Percentiles rank a stretch among this genome's conserved stretches.
phyloP scores from a whole-genome alignment of 2,329 filamentous ascomycete species.

The Truncatella angustata region DNA sequence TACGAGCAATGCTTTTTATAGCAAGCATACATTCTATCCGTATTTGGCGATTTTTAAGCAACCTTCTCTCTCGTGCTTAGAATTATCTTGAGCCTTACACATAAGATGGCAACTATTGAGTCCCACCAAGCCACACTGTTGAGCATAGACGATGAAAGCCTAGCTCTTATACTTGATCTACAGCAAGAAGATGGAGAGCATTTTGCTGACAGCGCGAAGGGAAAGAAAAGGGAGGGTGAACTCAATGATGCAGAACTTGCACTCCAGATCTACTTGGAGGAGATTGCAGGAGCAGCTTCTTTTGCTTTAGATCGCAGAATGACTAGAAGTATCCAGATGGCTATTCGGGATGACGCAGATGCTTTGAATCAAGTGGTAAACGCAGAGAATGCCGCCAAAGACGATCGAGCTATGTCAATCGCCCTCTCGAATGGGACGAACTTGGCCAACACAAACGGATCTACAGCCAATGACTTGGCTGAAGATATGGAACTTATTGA shows the following conservation, averaged over 20 bases:
- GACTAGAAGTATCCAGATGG: slow-evolving; percentile 19
- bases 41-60: too few species aligned
- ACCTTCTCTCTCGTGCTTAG: too few species aligned
- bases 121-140: too few species aligned
- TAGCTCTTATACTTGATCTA: neutral
- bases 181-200: neutral
- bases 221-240: slow-evolving; percentile 17
- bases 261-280: slow-evolving; percentile 16
- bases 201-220: slow-evolving; percentile 11
- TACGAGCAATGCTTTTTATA: too few species aligned
- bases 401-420: slow-evolving; percentile 13
- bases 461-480: neutral
- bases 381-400: slow-evolving; percentile 13
- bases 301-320: slow-evolving; percentile 19
- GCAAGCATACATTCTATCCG: too few species aligned
- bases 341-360: slow-evolving; percentile 17
- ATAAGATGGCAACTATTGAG: too few species aligned
- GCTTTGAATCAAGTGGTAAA: slow-evolving; percentile 12
- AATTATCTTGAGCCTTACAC: too few species aligned
- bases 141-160: neutral
- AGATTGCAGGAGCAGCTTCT: slow-evolving; percentile 12
- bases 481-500: slow-evolving; percentile 14
- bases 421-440: slow-evolving; percentile 3
- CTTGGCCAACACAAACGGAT: neutral
- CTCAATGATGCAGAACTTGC: slow-evolving; percentile 18